Evolutionary conservation across 176 grass and related monocot species (phyloP), one percentile per base, ranked within the genome.

Genomic region (Zea luxurians): DNA sequence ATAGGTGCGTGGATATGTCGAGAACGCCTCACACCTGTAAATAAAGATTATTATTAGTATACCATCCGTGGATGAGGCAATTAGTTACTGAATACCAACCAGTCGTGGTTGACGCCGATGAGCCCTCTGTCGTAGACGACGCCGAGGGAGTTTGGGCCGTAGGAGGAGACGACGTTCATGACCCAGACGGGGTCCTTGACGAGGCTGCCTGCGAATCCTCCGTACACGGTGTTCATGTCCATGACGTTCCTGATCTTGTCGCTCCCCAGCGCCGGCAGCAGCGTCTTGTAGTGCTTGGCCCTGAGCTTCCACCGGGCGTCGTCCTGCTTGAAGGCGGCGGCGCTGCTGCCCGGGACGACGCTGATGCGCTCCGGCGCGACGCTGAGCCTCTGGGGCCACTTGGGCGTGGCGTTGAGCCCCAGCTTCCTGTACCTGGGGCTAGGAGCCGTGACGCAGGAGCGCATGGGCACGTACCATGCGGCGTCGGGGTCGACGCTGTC

Each of bases 161-260:
- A 94, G 36, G 89, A 92, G 68, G 95, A 94, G 59, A 97, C 95
- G 37, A 94, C 89, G 64, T 97, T 97, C 95, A 97, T 97, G 58
- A 94, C 95, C 95, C 95, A 97, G 17, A 94, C 80, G 13, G 94
- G 89, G 80, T 93, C 89, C 63, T 94, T 91, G 73, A 89, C 77
- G 35, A 97, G 70, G 15, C 65, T 70, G 9, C 87, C 83, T 0
- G 95, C 89, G 57, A 97, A 83, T 0, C 95, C 95, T 43, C 87
- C 95, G 52, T 94, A 97, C 4, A 94, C 71, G 0, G 95, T 89
- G 77, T 92, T 92, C 91, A 94, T 97, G 87, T 97, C 95, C 87
- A 97, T 97, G 74, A 97, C 66, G 63, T 94, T 97, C 71, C 91
- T 84, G 10, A 94, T 84, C 64, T 85, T 90, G 89, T 97, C 89